Evolutionary conservation across 129 eudicot species (phyloP), one percentile per base, ranked within the genome.

Genomic region (Cynara cardunculus): DNA sequence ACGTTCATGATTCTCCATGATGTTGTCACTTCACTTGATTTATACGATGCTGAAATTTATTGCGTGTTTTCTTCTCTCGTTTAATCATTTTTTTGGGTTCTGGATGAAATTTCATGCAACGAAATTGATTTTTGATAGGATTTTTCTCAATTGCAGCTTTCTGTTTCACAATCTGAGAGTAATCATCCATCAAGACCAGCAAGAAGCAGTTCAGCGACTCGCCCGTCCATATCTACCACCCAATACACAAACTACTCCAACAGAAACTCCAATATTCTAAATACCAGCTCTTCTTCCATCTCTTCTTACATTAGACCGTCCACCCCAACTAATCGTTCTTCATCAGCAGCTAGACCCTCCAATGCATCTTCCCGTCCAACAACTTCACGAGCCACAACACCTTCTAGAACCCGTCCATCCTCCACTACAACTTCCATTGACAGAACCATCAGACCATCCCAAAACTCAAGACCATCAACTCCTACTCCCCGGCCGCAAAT

Each of bases 251-350:
- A 82, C 71, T 92, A 92, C 80, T 90, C 97, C 22, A 88, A 79
- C 74, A 87, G 91, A 84, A 88, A 93, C 74, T 53, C 93, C 75
- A 84, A 89, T 65, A 89, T 95, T 81, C 88, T 95, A 22, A 95
- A 92, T 86, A 92, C 99, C 6, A 95, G 99, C 78, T 95, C 97
- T 10, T 91, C 97, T 83, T 95, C 99, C 3, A 97, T 95, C 28
- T 95, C 99, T 30, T 95, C 99, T 59, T 95, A 90, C 79, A 95
- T 92, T 73, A 85, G 97, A 81, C 97, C 97, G 39, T 92, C 99
- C 27, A 86, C 93, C 78, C 97, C 97, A 69, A 88, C 93, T 26
- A 80, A 83, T 73, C 94, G 93, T 30, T 91, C 98, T 19, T 89
- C 98, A 25, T 84, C 97, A 26, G 69, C 87, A 21, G 44, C 93